Evolutionary conservation across 2,329 filamentous ascomycete species (phyloP).

Genomic region (Alternaria panax): DNA sequence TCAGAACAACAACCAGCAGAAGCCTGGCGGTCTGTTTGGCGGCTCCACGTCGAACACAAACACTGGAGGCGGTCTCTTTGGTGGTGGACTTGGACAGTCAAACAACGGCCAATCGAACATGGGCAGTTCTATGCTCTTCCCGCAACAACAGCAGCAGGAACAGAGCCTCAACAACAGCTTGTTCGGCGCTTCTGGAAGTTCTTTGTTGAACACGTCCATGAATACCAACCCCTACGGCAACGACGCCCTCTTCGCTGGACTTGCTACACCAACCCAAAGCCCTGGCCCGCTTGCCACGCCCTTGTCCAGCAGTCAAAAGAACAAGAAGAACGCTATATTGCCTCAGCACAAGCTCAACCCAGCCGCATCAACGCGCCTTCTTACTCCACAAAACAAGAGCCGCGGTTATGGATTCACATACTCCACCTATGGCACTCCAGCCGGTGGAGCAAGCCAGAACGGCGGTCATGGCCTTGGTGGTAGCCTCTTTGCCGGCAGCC

Average conservation of each 20-base stretch:
- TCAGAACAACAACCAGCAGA: slow-evolving; percentile 53
- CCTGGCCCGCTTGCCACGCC: slow-evolving; percentile 93
- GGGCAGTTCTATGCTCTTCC: slow-evolving; percentile 52
- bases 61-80: slow-evolving; percentile 58
- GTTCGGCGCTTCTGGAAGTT: slow-evolving; percentile 62
- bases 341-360: slow-evolving; percentile 90
- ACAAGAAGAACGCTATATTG: slow-evolving; percentile 79
- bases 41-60: slow-evolving; percentile 48
- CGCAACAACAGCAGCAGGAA: slow-evolving; percentile 54
- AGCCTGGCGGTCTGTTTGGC: slow-evolving; percentile 54
- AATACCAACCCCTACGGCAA: slow-evolving; percentile 90
- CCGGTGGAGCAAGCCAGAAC: slow-evolving; percentile 73
- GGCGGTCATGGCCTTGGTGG: slow-evolving; percentile 71
- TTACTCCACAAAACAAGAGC: slow-evolving; percentile 79
- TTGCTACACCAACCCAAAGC: slow-evolving; percentile 71
- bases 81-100: slow-evolving; percentile 47
- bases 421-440: slow-evolving; percentile 86
- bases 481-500: slow-evolving; percentile 59
- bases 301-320: slow-evolving; percentile 76
- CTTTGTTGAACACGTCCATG: slow-evolving; percentile 58
- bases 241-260: slow-evolving; percentile 80
- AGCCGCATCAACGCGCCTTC: slow-evolving; percentile 76
- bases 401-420: slow-evolving; percentile 89
- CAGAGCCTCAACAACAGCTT: slow-evolving; percentile 53
- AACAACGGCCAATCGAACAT: slow-evolving; percentile 51